Evolutionary conservation across 2,329 filamentous ascomycete genomes (phyloP).

Genomic region (Ophiognomonia clavigignenti-juglandacearum): DNA sequence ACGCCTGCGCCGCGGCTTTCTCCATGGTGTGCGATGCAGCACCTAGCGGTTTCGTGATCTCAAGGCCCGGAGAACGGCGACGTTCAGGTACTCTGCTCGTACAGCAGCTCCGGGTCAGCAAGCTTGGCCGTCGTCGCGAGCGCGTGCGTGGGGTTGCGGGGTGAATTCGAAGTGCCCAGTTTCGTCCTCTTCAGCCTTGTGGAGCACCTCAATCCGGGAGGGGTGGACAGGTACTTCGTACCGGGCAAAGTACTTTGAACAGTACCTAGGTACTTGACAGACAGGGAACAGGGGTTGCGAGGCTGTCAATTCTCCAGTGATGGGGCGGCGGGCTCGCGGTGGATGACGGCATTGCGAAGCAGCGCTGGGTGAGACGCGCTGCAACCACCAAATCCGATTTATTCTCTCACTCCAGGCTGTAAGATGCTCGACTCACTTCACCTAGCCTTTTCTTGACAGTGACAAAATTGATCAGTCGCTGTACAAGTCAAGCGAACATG

Average conservation of each 20-base stretch:
- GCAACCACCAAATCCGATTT: too few relatives aligned
- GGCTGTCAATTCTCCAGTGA: constrained; percentile 7
- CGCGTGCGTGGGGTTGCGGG: neutral
- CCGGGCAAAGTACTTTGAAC: too few relatives aligned
- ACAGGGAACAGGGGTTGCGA: neutral
- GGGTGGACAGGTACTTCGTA: too few relatives aligned
- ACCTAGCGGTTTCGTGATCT: constrained; percentile 4
- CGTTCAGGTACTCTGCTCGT: too few relatives aligned
- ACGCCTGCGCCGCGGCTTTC: constrained; percentile 48
- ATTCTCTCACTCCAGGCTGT: too few relatives aligned
- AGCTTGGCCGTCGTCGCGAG: neutral
- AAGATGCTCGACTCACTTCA: too few relatives aligned
- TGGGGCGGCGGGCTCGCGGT: constrained; percentile 15
- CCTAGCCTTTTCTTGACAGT: too few relatives aligned
- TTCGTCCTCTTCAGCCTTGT: constrained; percentile 9
- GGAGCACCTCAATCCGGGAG: neutral
- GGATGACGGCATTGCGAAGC: constrained; percentile 12
- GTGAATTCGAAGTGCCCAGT: neutral
- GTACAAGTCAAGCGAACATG: too few relatives aligned
- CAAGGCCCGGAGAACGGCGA: too few relatives aligned
- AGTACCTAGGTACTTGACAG: too few relatives aligned
- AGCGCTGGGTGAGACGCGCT: constrained; percentile 1
- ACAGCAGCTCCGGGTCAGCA: neutral
- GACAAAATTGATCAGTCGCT: too few relatives aligned
- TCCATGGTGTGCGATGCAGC: constrained; percentile 32